Conservation (phyloP, 345 rosid species). For the Eucalyptus grandis region DNA sequence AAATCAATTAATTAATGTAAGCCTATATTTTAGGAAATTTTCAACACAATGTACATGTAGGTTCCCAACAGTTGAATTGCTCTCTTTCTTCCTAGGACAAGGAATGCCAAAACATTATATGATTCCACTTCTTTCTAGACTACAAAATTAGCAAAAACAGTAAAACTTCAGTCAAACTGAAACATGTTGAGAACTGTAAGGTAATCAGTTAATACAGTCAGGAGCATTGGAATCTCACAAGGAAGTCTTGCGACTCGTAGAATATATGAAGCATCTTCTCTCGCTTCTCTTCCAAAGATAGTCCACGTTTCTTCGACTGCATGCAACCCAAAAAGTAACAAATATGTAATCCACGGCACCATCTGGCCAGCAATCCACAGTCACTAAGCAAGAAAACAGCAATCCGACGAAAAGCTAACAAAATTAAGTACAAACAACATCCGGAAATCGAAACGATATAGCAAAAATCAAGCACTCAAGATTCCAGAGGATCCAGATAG, state of each 20-base stretch:
- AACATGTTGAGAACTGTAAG: not conserved
- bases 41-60: too few species aligned
- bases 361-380: not conserved
- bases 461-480: not conserved
- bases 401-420: not conserved
- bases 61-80: not conserved
- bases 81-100: not conserved
- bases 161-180: not conserved
- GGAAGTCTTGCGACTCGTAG: slow-evolving; percentile 74
- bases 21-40: too few species aligned
- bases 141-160: not conserved
- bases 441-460: not conserved
- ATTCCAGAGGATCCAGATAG: not conserved
- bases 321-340: not conserved
- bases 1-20: too few species aligned
- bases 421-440: not conserved
- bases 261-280: slow-evolving; percentile 95
- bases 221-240: slow-evolving; percentile 27
- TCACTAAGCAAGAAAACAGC: not conserved
- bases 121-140: not conserved
- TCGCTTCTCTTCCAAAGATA: slow-evolving; percentile 90
- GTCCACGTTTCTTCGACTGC: slow-evolving; percentile 97
- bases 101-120: not conserved
- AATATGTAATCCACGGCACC: not conserved
- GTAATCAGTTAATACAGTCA: not conserved